Evolutionary conservation across 352 stramenopile species (phyloP), one percentile per base, ranked within the genome.

Genomic region (Phytophthora cactorum): DNA sequence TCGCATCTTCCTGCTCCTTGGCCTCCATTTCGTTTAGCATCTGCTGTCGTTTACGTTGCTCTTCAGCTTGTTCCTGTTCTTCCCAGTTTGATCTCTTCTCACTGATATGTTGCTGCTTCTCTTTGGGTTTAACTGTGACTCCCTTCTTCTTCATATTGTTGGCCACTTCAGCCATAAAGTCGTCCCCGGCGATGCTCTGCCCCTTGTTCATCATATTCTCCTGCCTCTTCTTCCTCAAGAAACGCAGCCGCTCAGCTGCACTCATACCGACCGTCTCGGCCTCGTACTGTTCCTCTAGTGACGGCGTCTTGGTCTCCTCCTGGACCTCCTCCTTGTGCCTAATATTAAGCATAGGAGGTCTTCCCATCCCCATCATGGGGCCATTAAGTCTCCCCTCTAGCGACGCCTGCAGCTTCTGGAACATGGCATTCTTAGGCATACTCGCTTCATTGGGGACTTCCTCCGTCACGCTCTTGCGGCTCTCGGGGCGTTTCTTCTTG

Each of bases 141-240:
- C 83, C 73, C 44, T 90, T 92, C 54, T 89, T 90, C 70, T 88
- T 84, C 83, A 89, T 88, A 55, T 92, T 92, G 12, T 61, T 81
- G 28, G 72, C 76, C 39, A 89, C 78, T 59, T 92, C 83, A 9
- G 76, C 71, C 76, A 92, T 84, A 47, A 92, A 92, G 41, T 89
- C 81, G 50, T 92, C 81, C 1, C 74, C 65, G 4, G 72, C 55
- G 11, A 84, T 66, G 27, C 66, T 79, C n/a, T 83, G 75, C 29
- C 77, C 63, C 68, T 84, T 88, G 2, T 55, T 57, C 51, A 88
- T 68, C 74, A 89, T 83, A 31, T 74, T 66, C 29, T 89, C 78
- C 57, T 91, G 81, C 2, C 83, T 66, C 51, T 91, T 88, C 44
- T 77, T 80, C 15, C 83, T 75, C 46, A 91, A 68, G 34, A 88